Percentiles rank a stretch among this genome's conserved stretches.
These are phyloP conservation scores for Wickerhamomyces strasburgensis DNA, from an alignment of 805 yeast species.

Conservation along the genomic window DNA sequence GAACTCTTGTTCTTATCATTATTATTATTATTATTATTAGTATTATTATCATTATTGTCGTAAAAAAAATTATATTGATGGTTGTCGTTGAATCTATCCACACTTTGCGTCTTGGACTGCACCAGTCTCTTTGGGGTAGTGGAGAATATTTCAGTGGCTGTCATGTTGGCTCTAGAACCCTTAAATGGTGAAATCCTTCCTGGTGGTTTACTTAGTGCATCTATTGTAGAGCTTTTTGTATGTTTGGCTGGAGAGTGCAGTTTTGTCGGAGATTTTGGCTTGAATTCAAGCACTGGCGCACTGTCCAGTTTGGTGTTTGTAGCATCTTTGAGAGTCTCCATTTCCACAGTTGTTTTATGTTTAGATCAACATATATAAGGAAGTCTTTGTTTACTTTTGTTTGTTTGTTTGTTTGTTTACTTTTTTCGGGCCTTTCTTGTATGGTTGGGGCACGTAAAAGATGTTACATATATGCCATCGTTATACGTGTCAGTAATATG, in stretches of 20 bases:
- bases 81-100: too few relatives aligned
- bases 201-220: conserved; percentile 18
- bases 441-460: not conserved
- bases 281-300: conserved; percentile 14
- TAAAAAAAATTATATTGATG: too few relatives aligned
- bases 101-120: conserved; percentile 24
- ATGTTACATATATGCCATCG: not conserved
- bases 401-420: conserved; percentile 10
- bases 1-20: too few relatives aligned
- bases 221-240: conserved; percentile 3
- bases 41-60: too few relatives aligned
- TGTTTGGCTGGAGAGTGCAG: conserved; percentile 13
- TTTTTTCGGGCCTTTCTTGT: conserved; percentile 3
- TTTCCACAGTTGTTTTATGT: conserved; percentile 1
- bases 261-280: conserved; percentile 16
- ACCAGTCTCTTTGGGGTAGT: conserved; percentile 28
- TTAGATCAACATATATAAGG: not conserved
- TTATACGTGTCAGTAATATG: not conserved
- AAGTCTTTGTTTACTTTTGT: not conserved
- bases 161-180: conserved; percentile 12
- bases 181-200: conserved; percentile 24
- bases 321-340: conserved; percentile 11
- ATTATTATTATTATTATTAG: too few relatives aligned
- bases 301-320: conserved; percentile 5
- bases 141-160: conserved; percentile 17